Evolutionary conservation across 2,329 filamentous ascomycete genomes (phyloP).

Genomic region (Cladophialophora chaetospira): DNA sequence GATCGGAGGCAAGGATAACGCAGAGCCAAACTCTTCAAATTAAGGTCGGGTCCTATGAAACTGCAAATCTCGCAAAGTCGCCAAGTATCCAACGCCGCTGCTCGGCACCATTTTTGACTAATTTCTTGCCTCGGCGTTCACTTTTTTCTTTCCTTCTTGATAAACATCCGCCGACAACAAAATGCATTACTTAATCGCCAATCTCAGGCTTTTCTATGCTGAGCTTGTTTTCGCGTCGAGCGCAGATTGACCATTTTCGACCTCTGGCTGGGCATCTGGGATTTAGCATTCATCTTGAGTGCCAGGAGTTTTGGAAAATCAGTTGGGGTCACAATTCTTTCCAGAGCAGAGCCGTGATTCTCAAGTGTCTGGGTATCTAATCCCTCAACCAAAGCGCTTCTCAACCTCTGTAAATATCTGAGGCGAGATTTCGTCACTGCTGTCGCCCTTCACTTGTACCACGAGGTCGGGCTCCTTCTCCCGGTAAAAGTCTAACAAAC

Average conservation of each 20-base stretch:
- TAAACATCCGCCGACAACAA: slow-evolving; percentile 30
- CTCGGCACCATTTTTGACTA: background rate
- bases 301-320: slow-evolving; percentile 36
- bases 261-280: slow-evolving; percentile 36
- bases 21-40: too few species aligned
- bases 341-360: background rate
- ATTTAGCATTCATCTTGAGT: slow-evolving; percentile 35
- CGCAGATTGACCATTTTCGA: slow-evolving; percentile 24
- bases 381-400: slow-evolving; percentile 62
- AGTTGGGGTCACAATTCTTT: slow-evolving; percentile 33
- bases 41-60: too few species aligned
- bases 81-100: slow-evolving; percentile 3
- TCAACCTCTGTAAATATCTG: slow-evolving; percentile 82
- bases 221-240: slow-evolving; percentile 33
- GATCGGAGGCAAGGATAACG: too few species aligned
- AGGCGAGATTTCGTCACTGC: slow-evolving; percentile 94
- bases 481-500: slow-evolving; percentile 86
- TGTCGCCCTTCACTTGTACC: slow-evolving; percentile 83
- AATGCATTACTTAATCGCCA: slow-evolving; percentile 31
- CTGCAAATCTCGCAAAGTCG: slow-evolving; percentile 9
- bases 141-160: slow-evolving; percentile 10
- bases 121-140: background rate
- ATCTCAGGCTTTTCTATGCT: slow-evolving; percentile 28
- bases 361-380: slow-evolving; percentile 2
- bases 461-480: slow-evolving; percentile 69